Base-by-base conservation (phyloP, 495 filamentous ascomycete genomes). In the Jackrogersella multiformis region DNA sequence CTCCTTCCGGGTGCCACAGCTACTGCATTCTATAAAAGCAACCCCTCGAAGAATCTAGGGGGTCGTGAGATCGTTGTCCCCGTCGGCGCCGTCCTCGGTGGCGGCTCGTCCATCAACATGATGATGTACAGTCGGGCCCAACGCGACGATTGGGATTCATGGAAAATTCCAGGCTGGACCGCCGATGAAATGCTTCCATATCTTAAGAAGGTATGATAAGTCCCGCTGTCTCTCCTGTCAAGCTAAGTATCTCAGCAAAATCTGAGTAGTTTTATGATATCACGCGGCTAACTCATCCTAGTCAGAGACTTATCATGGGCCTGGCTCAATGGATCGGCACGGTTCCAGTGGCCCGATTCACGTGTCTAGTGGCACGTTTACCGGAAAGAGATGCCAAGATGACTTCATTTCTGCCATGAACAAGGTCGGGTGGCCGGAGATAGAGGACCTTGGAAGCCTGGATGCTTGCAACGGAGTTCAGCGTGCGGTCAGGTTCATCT, bases 181-280 rank as follows among this genome's bases (percentile, higher is more conserved):
- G 78, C 74, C 7, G 74, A 82, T n/a, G 82, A 83, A 0, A 56
- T 87, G 67, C 12, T 82, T 32, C 84, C 81, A 3, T 80, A 73
- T 41, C 15, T 85, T 32, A 83, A 78, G 53, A 86, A 86, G 78
- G 82, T 84, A n/a, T n/a, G n/a, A n/a, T n/a, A n/a, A n/a, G n/a
- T n/a, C n/a, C n/a, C n/a, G n/a, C n/a, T n/a, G n/a, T n/a, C n/a
- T n/a, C n/a, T n/a, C n/a, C n/a, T n/a, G n/a, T n/a, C n/a, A n/a
- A n/a, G n/a, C n/a, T n/a, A n/a, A 15, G 20, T 6, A 72, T 78
- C 10, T 36, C 10, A 36, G 34, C 34, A 36, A 13, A 36, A 13
- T 36, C 34, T 36, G 4, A 36, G 10, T 36, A 41, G 38, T 5
- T 41, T 16, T n/a, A n/a, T n/a, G n/a, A n/a, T n/a, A n/a, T 41